phyloP scores from a whole-genome alignment of 257 asterid species.

The Solanum pimpinellifolium region DNA sequence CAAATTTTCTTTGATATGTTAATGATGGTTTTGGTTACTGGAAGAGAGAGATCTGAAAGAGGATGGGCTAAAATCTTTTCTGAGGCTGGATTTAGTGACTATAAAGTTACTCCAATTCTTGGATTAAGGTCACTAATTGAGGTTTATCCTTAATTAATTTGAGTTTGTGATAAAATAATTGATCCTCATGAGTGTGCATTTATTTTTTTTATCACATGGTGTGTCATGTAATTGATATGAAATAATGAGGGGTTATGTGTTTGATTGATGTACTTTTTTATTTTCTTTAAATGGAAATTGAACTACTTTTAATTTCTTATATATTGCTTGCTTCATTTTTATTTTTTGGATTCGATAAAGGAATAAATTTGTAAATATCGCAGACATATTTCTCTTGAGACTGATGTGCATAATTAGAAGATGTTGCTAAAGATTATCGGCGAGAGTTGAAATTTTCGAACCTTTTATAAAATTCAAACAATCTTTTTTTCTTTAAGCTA shows the following conservation, averaged over 20 bases:
- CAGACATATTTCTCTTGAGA: not conserved
- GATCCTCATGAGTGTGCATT: not conserved
- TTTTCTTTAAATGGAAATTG: not conserved
- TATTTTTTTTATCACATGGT: not conserved
- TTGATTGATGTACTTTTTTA: not conserved
- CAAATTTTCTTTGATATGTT: constrained; percentile 14
- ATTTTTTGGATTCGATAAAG: not conserved
- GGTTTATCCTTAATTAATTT: constrained; percentile 8
- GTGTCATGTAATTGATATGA: not conserved
- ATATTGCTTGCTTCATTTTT: not conserved
- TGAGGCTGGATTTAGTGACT: constrained; percentile 14
- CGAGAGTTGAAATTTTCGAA: no score
- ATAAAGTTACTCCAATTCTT: not conserved
- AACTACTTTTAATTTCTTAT: not conserved
- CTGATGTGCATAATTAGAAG: not conserved
- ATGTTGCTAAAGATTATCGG: no score
- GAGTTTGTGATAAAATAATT: not conserved
- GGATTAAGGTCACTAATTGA: constrained; percentile 13
- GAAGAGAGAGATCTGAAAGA: constrained; percentile 7
- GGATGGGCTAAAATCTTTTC: constrained; percentile 1
- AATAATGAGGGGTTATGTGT: not conserved
- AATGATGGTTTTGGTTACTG: constrained; percentile 3
- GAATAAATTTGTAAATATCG: no score
- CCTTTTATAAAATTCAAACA: rapidly evolving
- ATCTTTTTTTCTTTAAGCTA: no score